phyloP scores from a whole-genome alignment of 164 flowering plant genomes.

The Tinospora cordifolia region DNA sequence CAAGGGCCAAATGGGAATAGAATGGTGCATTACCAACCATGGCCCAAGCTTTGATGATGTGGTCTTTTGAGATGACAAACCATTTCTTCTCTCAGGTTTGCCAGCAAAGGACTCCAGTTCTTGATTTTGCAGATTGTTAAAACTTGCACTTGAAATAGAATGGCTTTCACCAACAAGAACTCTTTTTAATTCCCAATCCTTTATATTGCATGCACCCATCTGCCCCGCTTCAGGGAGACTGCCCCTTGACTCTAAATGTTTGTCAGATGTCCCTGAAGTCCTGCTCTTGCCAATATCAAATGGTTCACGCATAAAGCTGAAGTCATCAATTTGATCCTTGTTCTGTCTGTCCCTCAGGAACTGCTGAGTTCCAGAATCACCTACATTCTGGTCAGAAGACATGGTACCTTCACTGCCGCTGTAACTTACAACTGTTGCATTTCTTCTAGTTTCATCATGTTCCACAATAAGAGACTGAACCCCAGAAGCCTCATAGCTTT shows the following conservation, averaged over 20 bases:
- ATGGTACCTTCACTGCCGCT: constrained; percentile 7
- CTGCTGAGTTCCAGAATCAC: constrained; percentile 12
- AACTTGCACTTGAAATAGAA: constrained; percentile 11
- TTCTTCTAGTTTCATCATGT: constrained; percentile 15
- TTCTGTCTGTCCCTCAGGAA: constrained; percentile 12
- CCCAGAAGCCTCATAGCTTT: constrained; percentile 24
- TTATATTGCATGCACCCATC: constrained; percentile 5
- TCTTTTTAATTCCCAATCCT: constrained; percentile 8
- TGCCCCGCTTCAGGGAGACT: constrained; percentile 12
- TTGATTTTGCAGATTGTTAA: constrained; percentile 14
- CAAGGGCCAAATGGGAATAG: constrained; percentile 22
- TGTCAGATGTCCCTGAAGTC: constrained; percentile 13
- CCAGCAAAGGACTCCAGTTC: constrained; percentile 20
- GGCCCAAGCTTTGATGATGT: constrained; percentile 23
- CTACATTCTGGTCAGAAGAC: constrained; percentile 16
- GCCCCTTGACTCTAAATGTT: constrained; percentile 17
- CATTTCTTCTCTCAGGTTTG: constrained; percentile 21
- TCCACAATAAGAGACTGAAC: constrained; percentile 16
- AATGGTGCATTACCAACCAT: constrained; percentile 21
- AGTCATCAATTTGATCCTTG: constrained; percentile 9
- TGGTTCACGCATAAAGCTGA: constrained; percentile 22
- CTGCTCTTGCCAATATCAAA: constrained; percentile 23
- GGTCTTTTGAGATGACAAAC: constrained; percentile 19
- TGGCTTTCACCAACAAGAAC: constrained; percentile 18
- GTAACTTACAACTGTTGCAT: constrained; percentile 10